A percentile compares a stretch with the other conserved stretches of the same genome.
Conservation (phyloP, 2,329 filamentous ascomycete genomes). For the Cercospora canescens region DNA sequence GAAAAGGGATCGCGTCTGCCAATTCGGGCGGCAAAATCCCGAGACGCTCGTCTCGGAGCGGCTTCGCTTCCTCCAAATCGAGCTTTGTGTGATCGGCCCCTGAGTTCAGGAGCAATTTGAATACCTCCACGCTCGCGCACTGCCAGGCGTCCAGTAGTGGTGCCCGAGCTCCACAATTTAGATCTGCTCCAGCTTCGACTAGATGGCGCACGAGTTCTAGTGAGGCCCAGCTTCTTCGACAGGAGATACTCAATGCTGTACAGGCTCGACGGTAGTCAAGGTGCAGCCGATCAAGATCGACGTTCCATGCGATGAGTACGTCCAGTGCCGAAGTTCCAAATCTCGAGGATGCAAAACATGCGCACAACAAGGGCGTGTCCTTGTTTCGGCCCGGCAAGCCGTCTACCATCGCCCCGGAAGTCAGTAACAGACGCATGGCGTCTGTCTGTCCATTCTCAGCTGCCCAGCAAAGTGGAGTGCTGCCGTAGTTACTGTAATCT, state of each 20-base stretch:
- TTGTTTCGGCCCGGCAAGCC: not conserved
- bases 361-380: not conserved
- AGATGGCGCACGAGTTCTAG: not conserved
- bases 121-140: not conserved
- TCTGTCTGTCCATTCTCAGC: not conserved
- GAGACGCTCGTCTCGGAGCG: not conserved
- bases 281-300: not conserved
- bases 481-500: not conserved
- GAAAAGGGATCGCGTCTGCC: not conserved
- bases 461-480: not conserved
- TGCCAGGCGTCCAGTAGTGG: not conserved
- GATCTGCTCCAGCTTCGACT: not conserved
- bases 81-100: not conserved
- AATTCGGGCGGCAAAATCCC: not conserved
- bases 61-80: not conserved
- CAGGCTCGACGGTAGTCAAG: not conserved
- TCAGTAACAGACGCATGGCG: not conserved
- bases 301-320: not conserved
- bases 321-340: not conserved
- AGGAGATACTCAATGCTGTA: not conserved
- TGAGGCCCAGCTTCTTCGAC: not conserved
- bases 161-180: not conserved
- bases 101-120: not conserved
- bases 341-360: not conserved
- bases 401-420: not conserved